These are phyloP conservation scores for Fusarium irregulare DNA, from an alignment of 2,329 filamentous ascomycete species.

Conservation along the genomic window DNA sequence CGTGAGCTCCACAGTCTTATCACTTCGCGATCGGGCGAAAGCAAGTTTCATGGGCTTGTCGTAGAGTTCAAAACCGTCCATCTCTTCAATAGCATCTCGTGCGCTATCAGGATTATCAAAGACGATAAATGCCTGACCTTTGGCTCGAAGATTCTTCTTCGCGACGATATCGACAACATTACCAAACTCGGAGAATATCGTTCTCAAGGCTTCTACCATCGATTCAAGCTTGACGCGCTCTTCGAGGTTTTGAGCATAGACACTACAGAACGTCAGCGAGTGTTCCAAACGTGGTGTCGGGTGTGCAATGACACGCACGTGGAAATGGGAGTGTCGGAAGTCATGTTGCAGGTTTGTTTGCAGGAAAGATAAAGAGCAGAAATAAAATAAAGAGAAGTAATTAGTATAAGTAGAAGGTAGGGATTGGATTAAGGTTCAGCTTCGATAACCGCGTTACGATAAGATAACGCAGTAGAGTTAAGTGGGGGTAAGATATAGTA, in stretches of 20 bases:
- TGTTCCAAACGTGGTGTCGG: conserved; percentile 59
- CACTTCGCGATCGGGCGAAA: conserved; percentile 84
- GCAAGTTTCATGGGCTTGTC: conserved; percentile 89
- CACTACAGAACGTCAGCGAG: conserved; percentile 60
- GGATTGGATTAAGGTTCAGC: neutral
- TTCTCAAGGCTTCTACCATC: conserved; percentile 77
- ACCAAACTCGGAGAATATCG: conserved; percentile 91
- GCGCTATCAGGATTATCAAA: conserved; percentile 87
- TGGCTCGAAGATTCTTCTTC: conserved; percentile 90
- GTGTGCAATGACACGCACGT: conserved; percentile 82
- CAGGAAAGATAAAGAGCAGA: neutral
- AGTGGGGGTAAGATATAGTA: too few relatives aligned
- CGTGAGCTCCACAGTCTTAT: conserved; percentile 82
- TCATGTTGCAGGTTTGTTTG: conserved; percentile 45
- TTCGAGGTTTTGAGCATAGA: conserved; percentile 86
- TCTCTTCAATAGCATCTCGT: conserved; percentile 82
- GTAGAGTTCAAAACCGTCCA: conserved; percentile 93
- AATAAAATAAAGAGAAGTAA: neutral
- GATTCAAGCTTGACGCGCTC: conserved; percentile 87
- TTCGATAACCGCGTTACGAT: neutral
- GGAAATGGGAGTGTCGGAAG: conserved; percentile 63
- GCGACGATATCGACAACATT: conserved; percentile 85
- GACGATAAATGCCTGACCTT: conserved; percentile 95
- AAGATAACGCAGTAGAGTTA: neutral
- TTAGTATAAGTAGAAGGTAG: neutral